Evolutionary conservation across 345 rosid genomes (phyloP), one percentile per base, ranked within the genome.

Genomic region (Corchorus capsularis): DNA sequence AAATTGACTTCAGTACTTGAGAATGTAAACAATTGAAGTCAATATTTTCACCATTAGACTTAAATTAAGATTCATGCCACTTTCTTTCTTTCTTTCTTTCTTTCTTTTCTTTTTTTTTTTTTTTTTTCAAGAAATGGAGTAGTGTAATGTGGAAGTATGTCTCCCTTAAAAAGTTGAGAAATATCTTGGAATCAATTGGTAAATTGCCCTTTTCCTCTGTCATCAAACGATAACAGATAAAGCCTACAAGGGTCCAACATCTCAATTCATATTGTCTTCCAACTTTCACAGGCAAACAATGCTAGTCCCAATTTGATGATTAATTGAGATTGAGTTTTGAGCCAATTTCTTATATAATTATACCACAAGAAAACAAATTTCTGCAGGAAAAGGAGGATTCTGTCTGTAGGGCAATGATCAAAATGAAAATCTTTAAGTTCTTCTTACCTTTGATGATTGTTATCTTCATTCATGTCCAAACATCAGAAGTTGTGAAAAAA

Each of bases 181-280:
- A 64, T 9, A n/a, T n/a, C 34, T 64, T 64, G 16, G 10, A 64
- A 41, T n/a, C n/a, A 50, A 41, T 41, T 64, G 43, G 35, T 41
- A 15, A 15, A 43, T n/a, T 64, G 4, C 69, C 52, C 50, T 64
- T 39, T 64, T n/a, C 69, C 7, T 41, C 69, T 41, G 69, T n/a
- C 16, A 64, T 43, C 32, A 41, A 41, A 64, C 50, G 41, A n/a
- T 17, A 32, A 0, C 43, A 27, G 13, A 13, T 27, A 27, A 15
- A 59, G 37, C 37, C 61, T 57, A 60, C 64, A 60, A 8, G 43
- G 41, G 8, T 62, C 45, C 66, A 62, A 62, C 45, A 62, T 35
- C 64, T 60, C 17, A 60, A 60, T 60, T 61, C 5, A 27, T 27
- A 39, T 60, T 62, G 45, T 62, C 19, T n/a, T 32, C 41, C 34